A percentile compares a stretch with the other conserved stretches of the same genome.
Evolutionary conservation across 2,329 filamentous ascomycete genomes (phyloP).

Genomic region (Cercospora sojina): DNA sequence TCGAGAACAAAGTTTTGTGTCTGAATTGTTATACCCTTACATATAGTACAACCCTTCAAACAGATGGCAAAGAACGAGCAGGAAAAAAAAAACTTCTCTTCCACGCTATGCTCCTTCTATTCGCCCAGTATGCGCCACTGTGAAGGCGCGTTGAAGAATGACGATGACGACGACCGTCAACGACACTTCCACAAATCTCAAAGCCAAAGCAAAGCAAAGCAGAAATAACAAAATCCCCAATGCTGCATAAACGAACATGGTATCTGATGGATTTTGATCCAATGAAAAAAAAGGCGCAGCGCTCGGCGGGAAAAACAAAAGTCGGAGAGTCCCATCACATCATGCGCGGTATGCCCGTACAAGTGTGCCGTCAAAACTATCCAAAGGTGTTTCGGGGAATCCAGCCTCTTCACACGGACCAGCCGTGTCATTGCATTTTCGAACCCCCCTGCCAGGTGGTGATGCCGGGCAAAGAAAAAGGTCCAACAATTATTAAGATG

Average conservation of each 20-base stretch:
- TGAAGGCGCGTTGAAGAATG: background rate
- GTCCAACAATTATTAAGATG: conserved; percentile 8
- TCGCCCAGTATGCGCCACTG: background rate
- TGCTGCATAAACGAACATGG: conserved; percentile 31
- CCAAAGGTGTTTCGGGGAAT: background rate
- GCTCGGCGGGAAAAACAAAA: background rate
- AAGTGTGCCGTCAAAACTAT: background rate
- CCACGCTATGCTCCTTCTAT: background rate
- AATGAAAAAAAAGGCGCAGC: conserved; percentile 3
- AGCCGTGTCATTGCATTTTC: conserved; percentile 11
- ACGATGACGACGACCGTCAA: background rate
- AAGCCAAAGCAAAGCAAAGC: background rate
- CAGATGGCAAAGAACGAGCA: background rate
- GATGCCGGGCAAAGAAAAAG: conserved; percentile 15
- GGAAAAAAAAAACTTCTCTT: background rate
- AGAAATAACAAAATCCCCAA: conserved; percentile 9
- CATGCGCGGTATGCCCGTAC: background rate
- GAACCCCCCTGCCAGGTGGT: background rate
- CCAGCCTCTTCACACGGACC: conserved; percentile 19
- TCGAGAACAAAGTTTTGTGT: background rate
- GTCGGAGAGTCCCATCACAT: background rate
- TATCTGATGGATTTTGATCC: conserved; percentile 24
- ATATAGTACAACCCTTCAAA: background rate
- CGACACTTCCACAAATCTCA: background rate
- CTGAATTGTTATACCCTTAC: background rate